Evolutionary conservation across 2,329 filamentous ascomycete genomes (phyloP).

Genomic region (Ascosphaera apis): DNA sequence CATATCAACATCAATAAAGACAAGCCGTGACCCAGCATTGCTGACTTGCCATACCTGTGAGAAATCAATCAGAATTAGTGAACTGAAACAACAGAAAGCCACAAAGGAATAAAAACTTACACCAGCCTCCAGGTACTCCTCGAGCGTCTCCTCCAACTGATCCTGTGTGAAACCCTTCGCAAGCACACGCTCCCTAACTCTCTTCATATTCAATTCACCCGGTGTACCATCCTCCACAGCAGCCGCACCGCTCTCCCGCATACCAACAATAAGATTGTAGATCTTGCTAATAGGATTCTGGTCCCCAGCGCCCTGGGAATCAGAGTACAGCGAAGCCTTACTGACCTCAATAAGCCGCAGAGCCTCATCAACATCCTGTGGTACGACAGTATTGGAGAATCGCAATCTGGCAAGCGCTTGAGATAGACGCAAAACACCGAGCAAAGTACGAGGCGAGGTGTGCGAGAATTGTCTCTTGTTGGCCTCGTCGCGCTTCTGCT

Average conservation of each 20-base stretch:
- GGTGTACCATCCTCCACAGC: conserved; percentile 50
- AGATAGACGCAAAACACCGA: conserved; percentile 77
- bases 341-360: conserved; percentile 76
- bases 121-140: conserved; percentile 72
- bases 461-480: conserved; percentile 83
- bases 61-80: conserved; percentile 16
- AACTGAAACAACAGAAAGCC: not conserved
- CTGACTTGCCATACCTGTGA: conserved; percentile 55
- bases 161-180: conserved; percentile 94
- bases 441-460: conserved; percentile 76
- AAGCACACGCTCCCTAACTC: conserved; percentile 74
- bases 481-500: conserved; percentile 77
- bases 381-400: conserved; percentile 63
- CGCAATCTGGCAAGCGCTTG: conserved; percentile 83
- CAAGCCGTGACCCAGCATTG: conserved; percentile 43
- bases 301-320: conserved; percentile 36
- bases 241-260: conserved; percentile 64
- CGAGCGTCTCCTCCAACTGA: conserved; percentile 64
- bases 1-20: conserved; percentile 43
- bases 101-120: conserved; percentile 36
- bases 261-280: conserved; percentile 75
- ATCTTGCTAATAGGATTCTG: conserved; percentile 73
- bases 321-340: conserved; percentile 69
- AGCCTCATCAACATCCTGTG: conserved; percentile 90
- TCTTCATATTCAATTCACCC: conserved; percentile 62